These are phyloP conservation scores for Pholiota microspora DNA, from an alignment of 768 basidiomycete species.

Conservation along the genomic window DNA sequence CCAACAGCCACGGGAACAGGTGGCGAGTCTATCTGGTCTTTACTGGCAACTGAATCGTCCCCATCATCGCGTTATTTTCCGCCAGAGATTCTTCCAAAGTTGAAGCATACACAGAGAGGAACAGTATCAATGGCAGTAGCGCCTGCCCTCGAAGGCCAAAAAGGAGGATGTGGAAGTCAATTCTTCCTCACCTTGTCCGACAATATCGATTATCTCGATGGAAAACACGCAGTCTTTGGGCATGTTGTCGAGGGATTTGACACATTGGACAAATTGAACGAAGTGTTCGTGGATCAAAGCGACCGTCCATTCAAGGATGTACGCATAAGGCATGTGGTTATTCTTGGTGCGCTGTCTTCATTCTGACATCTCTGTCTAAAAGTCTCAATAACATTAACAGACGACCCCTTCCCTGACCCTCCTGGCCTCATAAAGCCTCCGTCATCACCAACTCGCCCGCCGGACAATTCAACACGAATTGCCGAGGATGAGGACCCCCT, in stretches of 20 bases:
- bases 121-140: constrained; percentile 98
- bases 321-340: constrained; percentile 91
- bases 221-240: constrained; percentile 91
- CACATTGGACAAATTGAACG: constrained; percentile 89
- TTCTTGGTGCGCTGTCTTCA: constrained; percentile 62
- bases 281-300: constrained; percentile 84
- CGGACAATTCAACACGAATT: constrained; percentile 86
- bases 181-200: constrained; percentile 95
- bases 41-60: constrained; percentile 50
- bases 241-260: constrained; percentile 94
- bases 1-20: constrained; percentile 94
- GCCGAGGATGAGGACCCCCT: constrained; percentile 94
- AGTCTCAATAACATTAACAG: constrained; percentile 37
- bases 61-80: constrained; percentile 74
- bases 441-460: constrained; percentile 74
- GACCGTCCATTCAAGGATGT: constrained; percentile 93
- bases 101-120: constrained; percentile 84
- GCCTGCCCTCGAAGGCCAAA: constrained; percentile 63
- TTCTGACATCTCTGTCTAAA: constrained; percentile 4
- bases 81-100: constrained; percentile 75
- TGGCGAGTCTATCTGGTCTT: constrained; percentile 87
- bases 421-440: constrained; percentile 69
- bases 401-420: constrained; percentile 96
- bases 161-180: constrained; percentile 84
- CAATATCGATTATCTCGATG: constrained; percentile 93